These are phyloP conservation scores for Drechslerella stenobrocha DNA, from an alignment of 2,329 filamentous ascomycete genomes.

Conservation along the genomic window DNA sequence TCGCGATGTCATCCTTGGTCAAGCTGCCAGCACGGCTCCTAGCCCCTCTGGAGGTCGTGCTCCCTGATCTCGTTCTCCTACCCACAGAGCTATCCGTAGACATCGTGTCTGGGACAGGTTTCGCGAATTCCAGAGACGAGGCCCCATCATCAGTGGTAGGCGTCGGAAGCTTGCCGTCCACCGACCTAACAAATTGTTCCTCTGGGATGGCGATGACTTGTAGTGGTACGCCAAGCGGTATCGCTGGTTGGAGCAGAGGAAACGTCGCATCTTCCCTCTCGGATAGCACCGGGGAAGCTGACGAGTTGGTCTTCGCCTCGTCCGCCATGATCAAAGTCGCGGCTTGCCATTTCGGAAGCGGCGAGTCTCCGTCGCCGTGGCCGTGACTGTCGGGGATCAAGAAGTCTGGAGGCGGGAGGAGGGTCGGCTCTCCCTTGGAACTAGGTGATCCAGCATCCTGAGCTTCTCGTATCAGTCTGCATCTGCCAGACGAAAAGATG, in stretches of 20 bases:
- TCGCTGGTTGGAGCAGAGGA: constrained; percentile 18
- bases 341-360: constrained; percentile 25
- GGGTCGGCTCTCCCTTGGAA: constrained; percentile 23
- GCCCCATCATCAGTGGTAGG: constrained; percentile 6
- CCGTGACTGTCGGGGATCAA: constrained; percentile 24
- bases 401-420: constrained; percentile 46
- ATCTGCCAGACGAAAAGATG: background rate
- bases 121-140: constrained; percentile 9
- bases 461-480: constrained; percentile 24
- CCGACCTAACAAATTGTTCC: constrained; percentile 14
- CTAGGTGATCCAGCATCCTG: constrained; percentile 28
- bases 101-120: constrained; percentile 11
- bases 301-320: constrained; percentile 20
- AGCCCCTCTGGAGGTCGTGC: constrained; percentile 28
- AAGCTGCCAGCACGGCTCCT: constrained; percentile 39
- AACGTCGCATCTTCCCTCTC: constrained; percentile 17
- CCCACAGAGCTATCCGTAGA: constrained; percentile 13
- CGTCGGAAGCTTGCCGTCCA: constrained; percentile 10
- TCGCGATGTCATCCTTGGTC: constrained; percentile 21
- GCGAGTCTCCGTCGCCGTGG: background rate
- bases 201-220: constrained; percentile 40
- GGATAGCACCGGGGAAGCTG: constrained; percentile 31
- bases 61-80: constrained; percentile 27
- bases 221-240: constrained; percentile 29
- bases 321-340: constrained; percentile 14